Evolutionary conservation across 192 early-diverging fungal species (phyloP).

Genomic region (Obelidium mucronatum): DNA sequence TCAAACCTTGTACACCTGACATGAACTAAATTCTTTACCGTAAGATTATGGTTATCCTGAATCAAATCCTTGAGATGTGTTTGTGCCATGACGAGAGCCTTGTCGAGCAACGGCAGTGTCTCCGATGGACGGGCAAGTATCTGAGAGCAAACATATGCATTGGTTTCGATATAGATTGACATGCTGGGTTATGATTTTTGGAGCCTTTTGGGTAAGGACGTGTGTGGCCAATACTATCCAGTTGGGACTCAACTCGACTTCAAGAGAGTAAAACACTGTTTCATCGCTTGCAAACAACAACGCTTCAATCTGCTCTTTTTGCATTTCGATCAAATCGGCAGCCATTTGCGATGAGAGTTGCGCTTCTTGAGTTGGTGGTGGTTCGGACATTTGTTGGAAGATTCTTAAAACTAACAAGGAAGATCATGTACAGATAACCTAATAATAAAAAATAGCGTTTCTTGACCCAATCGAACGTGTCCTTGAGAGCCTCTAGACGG

Average conservation of each 20-base stretch:
- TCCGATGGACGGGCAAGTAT: constrained; percentile 10
- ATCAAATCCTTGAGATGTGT: not conserved
- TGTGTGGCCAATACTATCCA: not conserved
- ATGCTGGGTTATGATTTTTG: constrained; percentile 19
- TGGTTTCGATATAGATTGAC: constrained; percentile 39
- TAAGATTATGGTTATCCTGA: constrained; percentile 18
- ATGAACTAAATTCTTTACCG: constrained; percentile 40
- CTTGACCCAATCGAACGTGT: no score
- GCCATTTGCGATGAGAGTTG: constrained; percentile 27
- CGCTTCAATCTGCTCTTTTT: constrained; percentile 12
- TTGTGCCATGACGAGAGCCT: constrained; percentile 19
- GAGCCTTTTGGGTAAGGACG: no score
- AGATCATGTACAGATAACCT: no score
- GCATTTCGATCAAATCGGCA: constrained; percentile 23
- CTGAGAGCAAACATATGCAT: constrained; percentile 10
- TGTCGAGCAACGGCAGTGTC: constrained; percentile 13
- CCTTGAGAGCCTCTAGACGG: no score
- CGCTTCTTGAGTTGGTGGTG: not conserved
- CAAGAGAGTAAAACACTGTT: constrained; percentile 39
- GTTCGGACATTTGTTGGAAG: not conserved
- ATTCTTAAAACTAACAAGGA: no score
- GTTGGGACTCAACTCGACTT: constrained; percentile 36
- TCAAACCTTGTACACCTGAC: constrained; percentile 41
- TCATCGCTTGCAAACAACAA: constrained; percentile 33
- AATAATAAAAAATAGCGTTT: no score